Evolutionary conservation across 345 rosid genomes (phyloP).

Genomic region (Arabidopsis arenosa): DNA sequence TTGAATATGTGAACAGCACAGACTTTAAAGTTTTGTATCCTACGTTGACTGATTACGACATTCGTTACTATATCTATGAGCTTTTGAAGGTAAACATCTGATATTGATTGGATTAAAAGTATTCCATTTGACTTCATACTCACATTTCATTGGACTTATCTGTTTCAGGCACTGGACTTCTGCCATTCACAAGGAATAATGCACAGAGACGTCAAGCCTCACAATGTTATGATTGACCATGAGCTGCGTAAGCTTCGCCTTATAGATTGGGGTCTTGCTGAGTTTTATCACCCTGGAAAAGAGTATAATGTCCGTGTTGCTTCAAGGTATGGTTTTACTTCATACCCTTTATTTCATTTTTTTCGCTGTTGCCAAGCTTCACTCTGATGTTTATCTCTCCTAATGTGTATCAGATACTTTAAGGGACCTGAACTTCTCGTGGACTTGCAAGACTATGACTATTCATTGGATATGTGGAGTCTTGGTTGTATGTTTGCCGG

Average conservation of each 20-base stretch:
- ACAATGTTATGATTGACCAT: conserved; percentile 90
- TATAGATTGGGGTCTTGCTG: conserved; percentile 92
- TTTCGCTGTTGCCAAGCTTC: background rate
- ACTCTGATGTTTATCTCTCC: conserved; percentile 3
- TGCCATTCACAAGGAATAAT: conserved; percentile 90
- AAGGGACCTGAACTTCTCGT: conserved; percentile 98
- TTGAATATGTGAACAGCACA: conserved; percentile 83
- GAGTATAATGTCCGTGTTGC: conserved; percentile 90
- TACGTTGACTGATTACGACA: conserved; percentile 86
- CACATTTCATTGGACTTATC: background rate
- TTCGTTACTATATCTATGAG: conserved; percentile 84
- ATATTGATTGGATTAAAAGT: background rate
- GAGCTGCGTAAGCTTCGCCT: conserved; percentile 84
- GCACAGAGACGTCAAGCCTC: conserved; percentile 93
- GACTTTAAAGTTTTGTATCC: conserved; percentile 84
- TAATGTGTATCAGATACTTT: conserved; percentile 60
- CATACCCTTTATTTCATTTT: background rate
- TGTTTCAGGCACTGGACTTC: conserved; percentile 74
- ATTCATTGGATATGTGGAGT: conserved; percentile 99
- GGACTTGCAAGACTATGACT: conserved; percentile 96
- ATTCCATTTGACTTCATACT: background rate
- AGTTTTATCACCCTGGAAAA: conserved; percentile 84
- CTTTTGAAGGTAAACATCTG: conserved; percentile 66
- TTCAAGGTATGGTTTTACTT: conserved; percentile 58
- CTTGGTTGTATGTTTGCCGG: conserved; percentile 99